Percentiles rank a stretch among this genome's conserved stretches.
phyloP scores from a whole-genome alignment of 495 filamentous ascomycete species.

The Neurospora sublineolata region DNA sequence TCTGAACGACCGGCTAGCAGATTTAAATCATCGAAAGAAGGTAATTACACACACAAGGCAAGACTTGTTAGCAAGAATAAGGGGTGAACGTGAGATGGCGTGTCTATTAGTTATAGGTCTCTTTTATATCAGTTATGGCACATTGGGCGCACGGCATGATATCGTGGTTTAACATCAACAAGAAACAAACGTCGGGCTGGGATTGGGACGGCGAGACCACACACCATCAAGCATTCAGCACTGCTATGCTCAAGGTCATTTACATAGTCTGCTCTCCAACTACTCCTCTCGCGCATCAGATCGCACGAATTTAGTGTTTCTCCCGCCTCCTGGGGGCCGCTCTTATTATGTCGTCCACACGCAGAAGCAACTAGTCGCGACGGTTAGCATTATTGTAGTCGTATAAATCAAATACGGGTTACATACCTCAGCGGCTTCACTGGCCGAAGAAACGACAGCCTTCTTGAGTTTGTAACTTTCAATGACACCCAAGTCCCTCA shows the following conservation, averaged over 20 bases:
- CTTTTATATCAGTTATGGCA: not conserved
- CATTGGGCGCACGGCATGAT: not conserved
- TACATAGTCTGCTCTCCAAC: not conserved
- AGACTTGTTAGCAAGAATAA: not conserved
- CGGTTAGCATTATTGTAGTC: constrained; percentile 7
- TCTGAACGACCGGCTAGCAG: not conserved
- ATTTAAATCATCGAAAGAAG: not conserved
- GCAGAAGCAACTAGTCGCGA: constrained; percentile 18
- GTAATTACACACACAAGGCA: not conserved
- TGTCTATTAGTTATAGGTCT: not conserved
- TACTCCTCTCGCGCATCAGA: not conserved
- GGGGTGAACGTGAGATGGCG: not conserved
- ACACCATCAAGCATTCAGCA: not conserved
- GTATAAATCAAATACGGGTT: not conserved
- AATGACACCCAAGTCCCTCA: constrained; percentile 89
- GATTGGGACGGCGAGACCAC: not conserved
- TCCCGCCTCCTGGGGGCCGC: constrained; percentile 27
- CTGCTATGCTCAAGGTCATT: not conserved
- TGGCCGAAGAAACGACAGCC: constrained; percentile 88
- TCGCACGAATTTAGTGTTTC: constrained; percentile 11
- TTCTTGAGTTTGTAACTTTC: constrained; percentile 98
- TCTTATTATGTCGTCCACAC: constrained; percentile 30
- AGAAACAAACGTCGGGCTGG: not conserved
- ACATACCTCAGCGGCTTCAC: constrained; percentile 89
- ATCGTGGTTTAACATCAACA: not conserved